Evolutionary conservation across 306 rosid genomes (phyloP).

Genomic region (Prunus armeniaca): DNA sequence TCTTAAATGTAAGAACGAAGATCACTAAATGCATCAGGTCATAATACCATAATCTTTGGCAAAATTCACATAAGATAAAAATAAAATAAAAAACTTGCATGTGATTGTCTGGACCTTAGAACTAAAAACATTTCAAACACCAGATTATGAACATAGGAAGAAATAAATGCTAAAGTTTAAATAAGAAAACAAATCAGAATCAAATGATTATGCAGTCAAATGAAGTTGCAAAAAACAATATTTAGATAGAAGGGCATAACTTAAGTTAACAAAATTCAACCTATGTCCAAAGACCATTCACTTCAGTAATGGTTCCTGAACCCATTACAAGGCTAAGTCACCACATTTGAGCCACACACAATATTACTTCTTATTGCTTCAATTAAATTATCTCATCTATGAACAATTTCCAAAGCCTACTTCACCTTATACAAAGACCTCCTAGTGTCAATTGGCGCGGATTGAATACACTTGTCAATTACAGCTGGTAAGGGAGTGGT

Average conservation of each 20-base stretch:
- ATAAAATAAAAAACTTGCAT: not conserved
- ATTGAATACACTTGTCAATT: slow-evolving; percentile 96
- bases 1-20: not conserved
- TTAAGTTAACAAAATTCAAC: not conserved
- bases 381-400: not conserved
- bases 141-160: not conserved
- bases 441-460: slow-evolving; percentile 97
- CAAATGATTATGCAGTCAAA: not conserved
- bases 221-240: not conserved
- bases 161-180: not conserved
- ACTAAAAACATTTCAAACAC: not conserved
- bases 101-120: not conserved
- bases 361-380: not conserved
- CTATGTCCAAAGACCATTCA: not conserved
- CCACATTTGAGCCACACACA: not conserved
- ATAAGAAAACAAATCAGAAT: not conserved
- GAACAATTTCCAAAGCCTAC: slow-evolving; percentile 6
- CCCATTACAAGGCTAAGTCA: not conserved
- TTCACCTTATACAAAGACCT: slow-evolving; percentile 93
- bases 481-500: slow-evolving; percentile 83
- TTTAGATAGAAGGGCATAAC: not conserved
- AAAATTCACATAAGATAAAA: not conserved
- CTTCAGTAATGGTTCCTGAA: not conserved
- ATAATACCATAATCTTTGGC: not conserved
- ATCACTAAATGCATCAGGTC: not conserved